These are phyloP conservation scores for Dactylis glomerata DNA, from an alignment of 176 grass and related monocot genomes.

Conservation along the genomic window DNA sequence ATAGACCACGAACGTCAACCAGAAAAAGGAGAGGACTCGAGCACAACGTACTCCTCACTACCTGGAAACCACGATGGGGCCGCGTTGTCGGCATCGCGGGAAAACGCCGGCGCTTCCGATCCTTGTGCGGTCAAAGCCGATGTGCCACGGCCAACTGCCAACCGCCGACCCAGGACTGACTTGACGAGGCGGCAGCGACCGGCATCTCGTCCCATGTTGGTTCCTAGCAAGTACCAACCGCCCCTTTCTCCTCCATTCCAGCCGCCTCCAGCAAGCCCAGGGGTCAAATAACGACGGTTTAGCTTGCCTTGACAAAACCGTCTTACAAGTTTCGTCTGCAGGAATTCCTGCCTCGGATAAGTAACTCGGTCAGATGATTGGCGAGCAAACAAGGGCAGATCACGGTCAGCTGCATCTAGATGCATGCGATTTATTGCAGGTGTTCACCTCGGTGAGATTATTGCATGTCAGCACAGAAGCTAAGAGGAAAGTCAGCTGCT, in stretches of 20 bases:
- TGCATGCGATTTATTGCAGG: not conserved
- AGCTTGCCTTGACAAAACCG: not conserved
- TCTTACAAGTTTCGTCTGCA: not conserved
- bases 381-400: not conserved
- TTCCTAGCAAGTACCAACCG: not conserved
- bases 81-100: conserved; percentile 2
- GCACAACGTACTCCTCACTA: not conserved
- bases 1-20: not conserved
- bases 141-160: not conserved
- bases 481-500: not conserved
- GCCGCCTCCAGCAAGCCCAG: not conserved
- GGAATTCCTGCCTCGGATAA: not conserved
- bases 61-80: conserved; percentile 16
- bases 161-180: not conserved
- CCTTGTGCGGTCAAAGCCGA: not conserved
- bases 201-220: not conserved
- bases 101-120: conserved; percentile 30
- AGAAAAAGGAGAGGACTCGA: not conserved
- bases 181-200: not conserved
- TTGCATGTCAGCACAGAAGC: not conserved
- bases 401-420: not conserved
- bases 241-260: not conserved
- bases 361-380: not conserved
- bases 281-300: conserved; percentile 19
- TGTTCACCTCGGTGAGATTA: not conserved